A percentile compares a stretch with the other conserved stretches of the same genome.
phyloP scores from a whole-genome alignment of 2,329 filamentous ascomycete genomes.

The Ambrosiella cleistominuta region DNA sequence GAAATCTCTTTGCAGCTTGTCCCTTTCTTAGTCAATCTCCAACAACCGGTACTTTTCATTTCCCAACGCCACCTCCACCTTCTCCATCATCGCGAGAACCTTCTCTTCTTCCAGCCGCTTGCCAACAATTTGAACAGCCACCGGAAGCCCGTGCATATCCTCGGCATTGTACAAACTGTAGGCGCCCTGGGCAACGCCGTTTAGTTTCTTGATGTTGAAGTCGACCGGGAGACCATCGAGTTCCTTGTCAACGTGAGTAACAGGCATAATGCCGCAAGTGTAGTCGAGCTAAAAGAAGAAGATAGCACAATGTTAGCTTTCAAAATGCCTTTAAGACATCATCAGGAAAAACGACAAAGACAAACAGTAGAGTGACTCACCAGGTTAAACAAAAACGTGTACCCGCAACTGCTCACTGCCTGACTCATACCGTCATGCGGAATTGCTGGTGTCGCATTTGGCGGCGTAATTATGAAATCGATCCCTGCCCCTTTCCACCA shows the following conservation, averaged over 20 bases:
- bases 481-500: conserved; percentile 63
- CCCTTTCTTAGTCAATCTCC: conserved; percentile 25
- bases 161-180: conserved; percentile 72
- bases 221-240: conserved; percentile 46
- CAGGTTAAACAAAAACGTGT: conserved; percentile 86
- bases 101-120: conserved; percentile 72
- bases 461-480: conserved; percentile 69
- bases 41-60: conserved; percentile 35
- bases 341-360: conserved; percentile 18
- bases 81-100: conserved; percentile 63
- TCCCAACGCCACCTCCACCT: conserved; percentile 56
- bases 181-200: conserved; percentile 64
- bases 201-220: conserved; percentile 47
- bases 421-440: conserved; percentile 76
- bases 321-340: not conserved
- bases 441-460: conserved; percentile 76
- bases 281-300: conserved; percentile 52
- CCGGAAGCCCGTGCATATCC: conserved; percentile 74
- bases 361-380: conserved; percentile 27
- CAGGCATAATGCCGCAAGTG: conserved; percentile 61
- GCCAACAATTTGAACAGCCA: conserved; percentile 71
- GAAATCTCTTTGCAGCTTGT: not conserved
- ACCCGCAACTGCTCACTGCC: conserved; percentile 71
- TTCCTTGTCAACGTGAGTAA: conserved; percentile 61
- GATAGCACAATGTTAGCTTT: conserved; percentile 4